A percentile compares a stretch with the other conserved stretches of the same genome.
These are phyloP conservation scores for Alternaria hordeiaustralica DNA, from an alignment of 2,329 filamentous ascomycete genomes.

Conservation along the genomic window DNA sequence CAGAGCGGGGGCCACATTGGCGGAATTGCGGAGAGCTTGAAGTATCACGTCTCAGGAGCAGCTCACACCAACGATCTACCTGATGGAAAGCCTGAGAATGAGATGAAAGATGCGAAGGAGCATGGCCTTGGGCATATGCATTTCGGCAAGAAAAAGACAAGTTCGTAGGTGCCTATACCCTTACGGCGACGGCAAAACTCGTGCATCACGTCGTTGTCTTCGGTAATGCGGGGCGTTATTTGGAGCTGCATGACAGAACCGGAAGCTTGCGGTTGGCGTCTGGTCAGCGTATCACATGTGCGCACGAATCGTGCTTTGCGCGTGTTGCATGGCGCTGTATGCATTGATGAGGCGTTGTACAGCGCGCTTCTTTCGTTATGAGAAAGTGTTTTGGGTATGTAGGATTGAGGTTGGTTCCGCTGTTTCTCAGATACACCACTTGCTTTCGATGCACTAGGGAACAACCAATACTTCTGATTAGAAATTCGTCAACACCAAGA, in stretches of 20 bases:
- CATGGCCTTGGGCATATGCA: conserved; percentile 42
- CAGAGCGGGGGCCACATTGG: conserved; percentile 18
- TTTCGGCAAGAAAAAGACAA: conserved; percentile 26
- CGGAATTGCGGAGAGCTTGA: conserved; percentile 33
- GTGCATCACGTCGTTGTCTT: neutral
- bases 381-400: neutral
- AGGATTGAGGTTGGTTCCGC: neutral
- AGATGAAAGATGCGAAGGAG: conserved; percentile 47
- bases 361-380: conserved; percentile 9
- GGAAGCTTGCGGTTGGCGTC: conserved; percentile 9
- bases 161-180: conserved; percentile 19
- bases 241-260: conserved; percentile 11
- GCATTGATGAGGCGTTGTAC: conserved; percentile 34
- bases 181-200: neutral
- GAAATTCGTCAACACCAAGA: neutral
- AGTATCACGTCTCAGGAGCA: conserved; percentile 39
- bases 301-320: conserved; percentile 27
- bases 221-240: conserved; percentile 10
- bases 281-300: conserved; percentile 33
- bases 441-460: neutral
- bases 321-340: conserved; percentile 33
- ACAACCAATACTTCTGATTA: neutral
- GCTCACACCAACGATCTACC: conserved; percentile 52
- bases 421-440: conserved; percentile 24
- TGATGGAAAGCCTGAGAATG: conserved; percentile 49